Conservation (phyloP, 768 basidiomycete species). For the Peribolospora baueri region DNA sequence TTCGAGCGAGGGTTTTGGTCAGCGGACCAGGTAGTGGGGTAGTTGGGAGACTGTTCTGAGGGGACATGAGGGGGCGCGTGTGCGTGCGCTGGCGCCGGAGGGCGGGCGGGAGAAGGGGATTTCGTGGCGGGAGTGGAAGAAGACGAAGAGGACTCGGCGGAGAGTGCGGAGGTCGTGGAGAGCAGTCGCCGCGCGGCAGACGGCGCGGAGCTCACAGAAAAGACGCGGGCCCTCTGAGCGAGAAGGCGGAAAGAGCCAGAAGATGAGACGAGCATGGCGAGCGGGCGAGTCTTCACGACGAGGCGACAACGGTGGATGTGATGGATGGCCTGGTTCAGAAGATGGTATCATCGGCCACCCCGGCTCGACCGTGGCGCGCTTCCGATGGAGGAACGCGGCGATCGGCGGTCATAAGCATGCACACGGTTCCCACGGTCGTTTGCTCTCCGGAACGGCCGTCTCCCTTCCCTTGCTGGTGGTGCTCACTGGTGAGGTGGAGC, state of each 20-base stretch:
- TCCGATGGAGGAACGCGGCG: too few species aligned
- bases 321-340: too few species aligned
- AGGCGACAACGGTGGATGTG: too few species aligned
- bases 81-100: not conserved
- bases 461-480: too few species aligned
- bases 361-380: too few species aligned
- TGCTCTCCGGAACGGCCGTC: too few species aligned
- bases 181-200: not conserved
- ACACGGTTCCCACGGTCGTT: too few species aligned
- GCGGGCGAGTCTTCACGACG: too few species aligned
- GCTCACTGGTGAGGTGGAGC: too few species aligned
- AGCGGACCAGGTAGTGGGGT: constrained; percentile 58
- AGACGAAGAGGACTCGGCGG: not conserved
- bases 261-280: constrained; percentile 1
- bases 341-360: too few species aligned
- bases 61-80: constrained; percentile 7
- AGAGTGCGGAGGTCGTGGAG: constrained; percentile 2
- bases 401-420: too few species aligned
- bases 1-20: constrained; percentile 46
- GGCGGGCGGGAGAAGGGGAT: not conserved
- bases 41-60: constrained; percentile 51
- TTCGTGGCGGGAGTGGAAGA: not conserved
- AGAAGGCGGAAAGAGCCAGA: constrained; percentile 2
- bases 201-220: not conserved
- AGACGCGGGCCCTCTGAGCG: not conserved